Evolutionary conservation across 495 filamentous ascomycete genomes (phyloP).

Genomic region (Thozetella sp.): DNA sequence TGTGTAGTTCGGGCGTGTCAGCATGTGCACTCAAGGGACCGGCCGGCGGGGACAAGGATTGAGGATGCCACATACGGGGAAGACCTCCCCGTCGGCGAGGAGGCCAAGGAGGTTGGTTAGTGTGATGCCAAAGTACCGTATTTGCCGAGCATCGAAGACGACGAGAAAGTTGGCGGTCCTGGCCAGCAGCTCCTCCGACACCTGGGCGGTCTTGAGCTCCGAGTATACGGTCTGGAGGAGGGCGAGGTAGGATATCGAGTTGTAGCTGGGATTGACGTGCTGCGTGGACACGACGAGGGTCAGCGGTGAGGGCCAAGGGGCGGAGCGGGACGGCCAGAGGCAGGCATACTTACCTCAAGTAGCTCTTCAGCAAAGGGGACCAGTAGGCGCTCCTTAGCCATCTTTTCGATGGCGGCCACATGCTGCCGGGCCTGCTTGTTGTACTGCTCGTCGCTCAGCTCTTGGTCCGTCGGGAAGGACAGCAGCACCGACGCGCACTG

Average conservation of each 20-base stretch:
- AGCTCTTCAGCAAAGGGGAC: conserved; percentile 21
- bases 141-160: conserved; percentile 44
- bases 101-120: conserved; percentile 29
- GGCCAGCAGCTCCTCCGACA: conserved; percentile 26
- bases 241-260: conserved; percentile 46
- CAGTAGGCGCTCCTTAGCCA: conserved; percentile 27
- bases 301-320: conserved; percentile 4
- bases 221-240: conserved; percentile 30
- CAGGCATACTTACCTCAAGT: conserved; percentile 23
- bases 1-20: conserved; percentile 14
- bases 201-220: conserved; percentile 11
- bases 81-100: conserved; percentile 22
- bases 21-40: background rate
- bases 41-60: background rate
- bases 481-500: conserved; percentile 33
- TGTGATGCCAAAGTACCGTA: conserved; percentile 36
- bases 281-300: conserved; percentile 8
- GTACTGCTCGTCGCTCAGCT: conserved; percentile 20
- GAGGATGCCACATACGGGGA: conserved; percentile 32
- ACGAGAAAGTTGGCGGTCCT: conserved; percentile 39
- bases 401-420: conserved; percentile 24
- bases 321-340: background rate
- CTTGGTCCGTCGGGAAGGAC: conserved; percentile 34
- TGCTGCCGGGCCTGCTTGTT: conserved; percentile 29
- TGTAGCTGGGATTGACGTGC: conserved; percentile 34